phyloP scores from a whole-genome alignment of 345 rosid species.

The Isatis tinctoria region DNA sequence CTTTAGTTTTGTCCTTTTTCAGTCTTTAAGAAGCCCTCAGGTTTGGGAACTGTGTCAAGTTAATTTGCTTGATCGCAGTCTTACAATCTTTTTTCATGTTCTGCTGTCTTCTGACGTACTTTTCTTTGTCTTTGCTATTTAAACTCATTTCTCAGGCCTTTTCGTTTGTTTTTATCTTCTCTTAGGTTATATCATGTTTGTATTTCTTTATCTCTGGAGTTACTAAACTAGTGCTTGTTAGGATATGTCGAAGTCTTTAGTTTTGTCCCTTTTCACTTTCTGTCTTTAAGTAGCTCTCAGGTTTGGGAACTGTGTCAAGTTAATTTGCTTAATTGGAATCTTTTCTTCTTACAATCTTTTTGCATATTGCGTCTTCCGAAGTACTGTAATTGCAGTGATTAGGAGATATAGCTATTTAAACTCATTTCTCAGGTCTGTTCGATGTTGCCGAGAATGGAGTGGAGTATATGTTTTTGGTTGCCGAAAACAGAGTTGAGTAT shows the following conservation, averaged over 20 bases:
- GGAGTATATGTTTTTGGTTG: no score
- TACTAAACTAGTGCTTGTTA: background rate
- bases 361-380: background rate
- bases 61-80: background rate
- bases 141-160: background rate
- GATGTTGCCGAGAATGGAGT: no score
- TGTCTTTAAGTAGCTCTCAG: background rate
- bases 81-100: background rate
- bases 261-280: background rate
- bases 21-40: background rate
- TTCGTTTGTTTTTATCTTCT: conserved; percentile 12
- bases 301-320: background rate
- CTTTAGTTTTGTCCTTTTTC: background rate
- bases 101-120: background rate
- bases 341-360: background rate
- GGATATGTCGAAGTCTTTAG: background rate
- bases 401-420: background rate
- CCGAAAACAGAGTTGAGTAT: no score
- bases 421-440: background rate
- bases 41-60: background rate
- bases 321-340: background rate
- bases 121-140: background rate
- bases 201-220: no score
- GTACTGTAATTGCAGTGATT: no score
- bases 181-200: no score